Evolutionary conservation across 768 basidiomycete species (phyloP), one percentile per base, ranked within the genome.

Genomic region (Agrocybe chaxingu): DNA sequence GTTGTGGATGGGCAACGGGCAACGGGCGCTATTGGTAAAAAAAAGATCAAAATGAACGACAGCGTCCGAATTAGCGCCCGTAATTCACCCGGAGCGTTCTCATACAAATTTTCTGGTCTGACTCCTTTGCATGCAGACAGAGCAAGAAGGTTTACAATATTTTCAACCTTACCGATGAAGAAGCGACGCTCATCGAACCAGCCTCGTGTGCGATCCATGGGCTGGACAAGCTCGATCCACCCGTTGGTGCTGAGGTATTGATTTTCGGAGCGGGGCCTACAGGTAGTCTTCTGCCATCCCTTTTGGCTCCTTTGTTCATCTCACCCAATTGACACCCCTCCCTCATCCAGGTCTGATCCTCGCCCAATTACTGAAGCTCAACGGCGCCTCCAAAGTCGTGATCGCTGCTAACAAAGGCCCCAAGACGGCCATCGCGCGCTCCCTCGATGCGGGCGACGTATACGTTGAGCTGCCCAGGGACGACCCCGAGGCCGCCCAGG

Each of bases 161-260:
- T 61, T 73, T 90, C 59, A 93, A 95, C 69, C 78, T 95, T 43
- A 81, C 81, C 11, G 91, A 93, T 62, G 88, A 92, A 62, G 91
- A 94, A 57, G 84, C 92, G 0, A 92, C 90, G 6, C 81, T 95
- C 19, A 76, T 94, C 39, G 92, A 95, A 63, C 93, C 92, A 33
- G 89, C 91, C 8, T 85, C 92, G 3, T 96, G 92, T 61, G 92
- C 92, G 24, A 81, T 96, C 45, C 92, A 96, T 66, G 92, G 92
- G 7, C 80, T 94, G 57, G 92, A 96, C 71, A 91, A 90, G 65
- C 81, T 96, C 50, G 79, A 74, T 51, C 85, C 89, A 7, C 79
- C 86, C 6, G 89, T 93, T 52, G 92, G 92, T 12, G 72, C 87
- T 39, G 90, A 93, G 47, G 91, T 87, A 29, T 78, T 96, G 52